Conservation (phyloP, 257 asterid genomes). For the Oldenlandia corymbosa region DNA sequence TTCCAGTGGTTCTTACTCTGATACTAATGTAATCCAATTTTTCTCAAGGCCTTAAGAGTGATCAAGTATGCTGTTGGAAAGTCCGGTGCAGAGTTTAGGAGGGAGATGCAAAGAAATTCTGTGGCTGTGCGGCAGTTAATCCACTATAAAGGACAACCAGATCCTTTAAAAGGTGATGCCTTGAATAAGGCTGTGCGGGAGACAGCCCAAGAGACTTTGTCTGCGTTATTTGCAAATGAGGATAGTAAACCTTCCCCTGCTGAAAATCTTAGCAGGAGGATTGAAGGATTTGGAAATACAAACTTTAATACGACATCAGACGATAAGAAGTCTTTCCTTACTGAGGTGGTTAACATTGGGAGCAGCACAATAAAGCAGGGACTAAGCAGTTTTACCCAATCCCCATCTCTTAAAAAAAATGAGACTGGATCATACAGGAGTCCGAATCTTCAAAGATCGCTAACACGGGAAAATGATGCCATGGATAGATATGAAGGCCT, state of each 20-base stretch:
- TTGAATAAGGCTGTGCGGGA: slow-evolving; percentile 94
- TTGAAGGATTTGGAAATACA: slow-evolving; percentile 90
- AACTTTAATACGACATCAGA: slow-evolving; percentile 67
- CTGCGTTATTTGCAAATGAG: slow-evolving; percentile 76
- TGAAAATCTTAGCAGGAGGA: slow-evolving; percentile 79
- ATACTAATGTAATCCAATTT: not conserved
- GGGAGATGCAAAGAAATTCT: slow-evolving; percentile 98
- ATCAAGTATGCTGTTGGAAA: slow-evolving; percentile 89
- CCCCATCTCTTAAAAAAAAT: slow-evolving; percentile 66
- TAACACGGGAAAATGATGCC: slow-evolving; percentile 58
- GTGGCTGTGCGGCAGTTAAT: slow-evolving; percentile 80
- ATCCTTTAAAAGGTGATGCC: slow-evolving; percentile 92
- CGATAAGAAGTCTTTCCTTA: slow-evolving; percentile 78
- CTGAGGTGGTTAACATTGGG: slow-evolving; percentile 90
- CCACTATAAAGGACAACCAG: slow-evolving; percentile 91
- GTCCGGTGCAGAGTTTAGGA: slow-evolving; percentile 89
- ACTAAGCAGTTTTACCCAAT: slow-evolving; percentile 63
- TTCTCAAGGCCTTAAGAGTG: slow-evolving; percentile 69
- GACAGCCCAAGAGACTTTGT: slow-evolving; percentile 89
- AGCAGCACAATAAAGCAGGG: slow-evolving; percentile 92
- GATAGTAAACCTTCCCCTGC: slow-evolving; percentile 61
- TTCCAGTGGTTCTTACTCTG: not conserved
- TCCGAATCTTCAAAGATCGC: slow-evolving; percentile 82
- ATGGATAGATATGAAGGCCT: slow-evolving; percentile 57
- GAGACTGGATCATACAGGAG: slow-evolving; percentile 75